A percentile compares a stretch with the other conserved stretches of the same genome.
These are phyloP conservation scores for Leccinum disarticulatum DNA, from an alignment of 768 basidiomycete genomes.

Conservation along the genomic window DNA sequence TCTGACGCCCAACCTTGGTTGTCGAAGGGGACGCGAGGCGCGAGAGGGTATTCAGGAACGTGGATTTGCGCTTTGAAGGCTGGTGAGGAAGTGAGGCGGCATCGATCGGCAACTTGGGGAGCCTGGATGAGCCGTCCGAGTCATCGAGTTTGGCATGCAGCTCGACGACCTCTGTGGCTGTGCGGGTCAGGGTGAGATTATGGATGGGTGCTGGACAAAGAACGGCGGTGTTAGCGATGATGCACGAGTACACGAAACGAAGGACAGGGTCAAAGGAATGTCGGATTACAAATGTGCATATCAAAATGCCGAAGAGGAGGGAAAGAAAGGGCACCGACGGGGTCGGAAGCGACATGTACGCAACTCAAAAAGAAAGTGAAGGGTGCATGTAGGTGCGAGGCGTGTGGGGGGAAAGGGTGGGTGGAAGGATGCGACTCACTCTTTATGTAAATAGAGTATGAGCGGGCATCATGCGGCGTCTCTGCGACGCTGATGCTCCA, in stretches of 20 bases:
- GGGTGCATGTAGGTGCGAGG: slow-evolving; percentile 17
- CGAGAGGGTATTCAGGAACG: slow-evolving; percentile 83
- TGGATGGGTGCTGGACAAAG: slow-evolving; percentile 72
- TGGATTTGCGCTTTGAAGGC: slow-evolving; percentile 72
- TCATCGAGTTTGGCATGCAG: slow-evolving; percentile 81
- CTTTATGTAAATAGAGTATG: slow-evolving; percentile 85
- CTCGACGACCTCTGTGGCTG: slow-evolving; percentile 73
- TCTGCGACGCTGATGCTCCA: slow-evolving; percentile 91
- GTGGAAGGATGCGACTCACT: slow-evolving; percentile 52
- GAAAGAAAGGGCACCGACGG: slow-evolving; percentile 25
- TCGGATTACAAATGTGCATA: slow-evolving; percentile 13
- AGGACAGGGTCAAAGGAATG: slow-evolving; percentile 14
- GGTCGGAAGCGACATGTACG: slow-evolving; percentile 26
- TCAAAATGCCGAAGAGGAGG: slow-evolving; percentile 14
- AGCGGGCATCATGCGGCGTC: slow-evolving; percentile 67
- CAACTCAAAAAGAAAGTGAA: slow-evolving; percentile 21
- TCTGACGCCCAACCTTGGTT: slow-evolving; percentile 47
- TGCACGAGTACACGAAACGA: slow-evolving; percentile 19
- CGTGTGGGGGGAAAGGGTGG: slow-evolving; percentile 24
- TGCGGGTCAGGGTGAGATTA: slow-evolving; percentile 83
- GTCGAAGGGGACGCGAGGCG: slow-evolving; percentile 74
- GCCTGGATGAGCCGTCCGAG: slow-evolving; percentile 50
- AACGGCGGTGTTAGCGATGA: slow-evolving; percentile 31
- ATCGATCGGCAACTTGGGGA: slow-evolving; percentile 65
- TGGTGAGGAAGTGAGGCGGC: slow-evolving; percentile 48